Percentiles rank a stretch among this genome's conserved stretches.
These are phyloP conservation scores for Coemansia sp. DNA, from an alignment of 192 early-diverging fungal species.

Conservation along the genomic window DNA sequence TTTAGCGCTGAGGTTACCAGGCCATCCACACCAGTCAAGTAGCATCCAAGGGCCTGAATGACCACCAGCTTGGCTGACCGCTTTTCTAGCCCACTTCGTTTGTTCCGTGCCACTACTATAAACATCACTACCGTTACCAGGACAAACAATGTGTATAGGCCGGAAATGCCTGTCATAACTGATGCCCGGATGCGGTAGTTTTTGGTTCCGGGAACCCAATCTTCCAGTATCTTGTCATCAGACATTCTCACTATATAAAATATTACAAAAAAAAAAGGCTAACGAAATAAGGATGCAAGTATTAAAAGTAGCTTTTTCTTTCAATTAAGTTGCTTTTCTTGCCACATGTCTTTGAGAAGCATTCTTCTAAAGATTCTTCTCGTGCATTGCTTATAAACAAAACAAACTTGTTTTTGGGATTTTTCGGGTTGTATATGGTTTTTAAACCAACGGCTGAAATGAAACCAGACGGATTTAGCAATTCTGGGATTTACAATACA, in stretches of 20 bases:
- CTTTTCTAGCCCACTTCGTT: constrained; percentile 34
- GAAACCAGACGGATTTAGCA: too few relatives aligned
- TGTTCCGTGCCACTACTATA: constrained; percentile 17
- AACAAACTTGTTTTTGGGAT: too few relatives aligned
- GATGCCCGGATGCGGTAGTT: constrained; percentile 25
- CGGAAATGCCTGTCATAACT: constrained; percentile 4
- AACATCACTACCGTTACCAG: constrained; percentile 19
- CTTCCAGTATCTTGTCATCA: constrained; percentile 9
- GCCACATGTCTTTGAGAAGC: too few relatives aligned
- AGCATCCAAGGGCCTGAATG: constrained; percentile 30
- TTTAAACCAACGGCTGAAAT: too few relatives aligned
- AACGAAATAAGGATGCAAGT: too few relatives aligned
- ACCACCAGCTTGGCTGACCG: constrained; percentile 20
- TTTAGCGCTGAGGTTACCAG: constrained; percentile 26
- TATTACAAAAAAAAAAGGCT: constrained; percentile 8
- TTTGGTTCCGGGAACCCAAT: constrained; percentile 23
- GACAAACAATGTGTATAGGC: constrained; percentile 24
- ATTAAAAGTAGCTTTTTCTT: too few relatives aligned
- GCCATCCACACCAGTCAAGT: constrained; percentile 18
- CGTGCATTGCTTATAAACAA: too few relatives aligned
- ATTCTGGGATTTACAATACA: too few relatives aligned
- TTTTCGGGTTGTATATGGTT: too few relatives aligned
- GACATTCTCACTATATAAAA: background rate
- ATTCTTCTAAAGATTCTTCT: too few relatives aligned
- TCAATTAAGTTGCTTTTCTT: too few relatives aligned